phyloP scores from a whole-genome alignment of 2,329 filamentous ascomycete genomes.

The Calonectria pauciramosa region DNA sequence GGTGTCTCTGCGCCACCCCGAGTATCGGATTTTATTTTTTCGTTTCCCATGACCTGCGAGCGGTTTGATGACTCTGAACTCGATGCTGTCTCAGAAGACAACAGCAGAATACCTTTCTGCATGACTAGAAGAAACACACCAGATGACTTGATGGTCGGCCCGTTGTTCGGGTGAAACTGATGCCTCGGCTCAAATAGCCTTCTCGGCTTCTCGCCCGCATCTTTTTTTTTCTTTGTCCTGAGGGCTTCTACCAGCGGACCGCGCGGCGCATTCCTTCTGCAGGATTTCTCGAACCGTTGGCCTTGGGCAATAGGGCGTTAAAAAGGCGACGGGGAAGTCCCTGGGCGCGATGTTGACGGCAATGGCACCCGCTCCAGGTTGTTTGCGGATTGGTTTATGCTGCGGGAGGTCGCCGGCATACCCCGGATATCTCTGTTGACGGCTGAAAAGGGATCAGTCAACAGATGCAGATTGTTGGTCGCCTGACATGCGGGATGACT shows the following conservation, averaged over 20 bases:
- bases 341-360: conserved; percentile 20
- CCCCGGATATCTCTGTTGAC: conserved; percentile 4
- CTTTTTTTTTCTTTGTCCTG: neutral
- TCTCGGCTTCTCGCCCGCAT: neutral
- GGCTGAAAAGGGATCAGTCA: conserved; percentile 3
- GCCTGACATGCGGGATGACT: conserved; percentile 29
- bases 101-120: neutral
- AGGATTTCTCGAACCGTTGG: conserved; percentile 10
- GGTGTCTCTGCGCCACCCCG: conserved; percentile 1
- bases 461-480: conserved; percentile 28
- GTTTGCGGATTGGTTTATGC: conserved; percentile 11
- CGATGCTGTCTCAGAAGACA: neutral
- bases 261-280: conserved; percentile 17
- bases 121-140: conserved; percentile 5
- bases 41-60: conserved; percentile 7
- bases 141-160: conserved; percentile 15
- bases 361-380: conserved; percentile 24
- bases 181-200: neutral
- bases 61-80: neutral
- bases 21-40: conserved; percentile 16
- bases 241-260: conserved; percentile 13
- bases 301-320: neutral
- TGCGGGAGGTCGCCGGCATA: conserved; percentile 15
- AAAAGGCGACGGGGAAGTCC: conserved; percentile 18
- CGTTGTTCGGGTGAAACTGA: neutral